These are phyloP conservation scores for Schoenoplectus tabernaemontani DNA, from an alignment of 202 grass and related monocot genomes.

Conservation along the genomic window DNA sequence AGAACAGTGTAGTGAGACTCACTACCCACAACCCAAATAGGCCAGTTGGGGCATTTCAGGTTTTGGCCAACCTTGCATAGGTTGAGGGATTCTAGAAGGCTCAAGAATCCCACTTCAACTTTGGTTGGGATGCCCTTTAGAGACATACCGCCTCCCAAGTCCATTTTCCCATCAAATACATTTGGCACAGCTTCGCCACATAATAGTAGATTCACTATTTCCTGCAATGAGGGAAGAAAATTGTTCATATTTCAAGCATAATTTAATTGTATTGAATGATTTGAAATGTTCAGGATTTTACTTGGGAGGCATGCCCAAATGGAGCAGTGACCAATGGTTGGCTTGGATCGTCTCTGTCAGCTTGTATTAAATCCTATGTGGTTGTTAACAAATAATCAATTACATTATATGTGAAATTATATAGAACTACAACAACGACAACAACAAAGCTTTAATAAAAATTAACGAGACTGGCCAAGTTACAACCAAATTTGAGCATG, in stretches of 20 bases:
- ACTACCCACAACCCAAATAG: slow-evolving; percentile 99
- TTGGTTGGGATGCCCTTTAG: slow-evolving; percentile 74
- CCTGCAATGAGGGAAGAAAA: slow-evolving; percentile 37
- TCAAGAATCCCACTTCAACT: slow-evolving; percentile 90
- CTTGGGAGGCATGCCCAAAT: slow-evolving; percentile 99
- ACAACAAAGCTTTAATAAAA: not conserved
- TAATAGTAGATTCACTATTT: slow-evolving; percentile 99
- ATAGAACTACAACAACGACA: no score
- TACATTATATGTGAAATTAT: not conserved
- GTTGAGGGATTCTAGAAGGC: slow-evolving; percentile 93
- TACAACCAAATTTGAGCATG: not conserved
- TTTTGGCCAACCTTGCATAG: slow-evolving; percentile 93
- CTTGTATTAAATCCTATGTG: slow-evolving; percentile 66
- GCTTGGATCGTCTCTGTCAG: slow-evolving; percentile 92
- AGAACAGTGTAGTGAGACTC: slow-evolving; percentile 98
- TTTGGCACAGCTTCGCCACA: slow-evolving; percentile 95
- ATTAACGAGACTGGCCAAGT: not conserved
- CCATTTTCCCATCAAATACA: slow-evolving; percentile 99
- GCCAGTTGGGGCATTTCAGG: slow-evolving; percentile 85
- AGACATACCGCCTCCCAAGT: slow-evolving; percentile 93
- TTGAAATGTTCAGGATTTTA: slow-evolving; percentile 26
- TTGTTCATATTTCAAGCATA: not conserved
- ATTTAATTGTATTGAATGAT: not conserved
- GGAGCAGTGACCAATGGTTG: slow-evolving; percentile 90
- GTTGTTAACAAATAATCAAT: slow-evolving; percentile 15